These are phyloP conservation scores for Aspergillus biplanus DNA, from an alignment of 495 filamentous ascomycete species.

Conservation along the genomic window DNA sequence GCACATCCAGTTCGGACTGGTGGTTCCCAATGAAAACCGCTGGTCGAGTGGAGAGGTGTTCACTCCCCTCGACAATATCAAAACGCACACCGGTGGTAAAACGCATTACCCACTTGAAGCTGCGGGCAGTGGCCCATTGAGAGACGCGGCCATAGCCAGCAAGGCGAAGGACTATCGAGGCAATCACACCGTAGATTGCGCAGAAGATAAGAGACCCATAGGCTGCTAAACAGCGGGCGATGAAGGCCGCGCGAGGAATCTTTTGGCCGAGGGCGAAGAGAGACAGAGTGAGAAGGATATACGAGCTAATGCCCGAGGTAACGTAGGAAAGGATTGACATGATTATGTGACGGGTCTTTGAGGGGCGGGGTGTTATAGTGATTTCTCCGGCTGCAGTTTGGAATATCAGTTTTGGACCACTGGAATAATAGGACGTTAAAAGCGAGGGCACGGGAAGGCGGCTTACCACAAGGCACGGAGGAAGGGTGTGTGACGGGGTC, in stretches of 20 bases:
- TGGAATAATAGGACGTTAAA: neutral
- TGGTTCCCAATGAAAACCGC: slow-evolving; percentile 94
- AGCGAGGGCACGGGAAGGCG: neutral
- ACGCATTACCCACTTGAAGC: slow-evolving; percentile 82
- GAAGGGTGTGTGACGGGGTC: slow-evolving; percentile 22
- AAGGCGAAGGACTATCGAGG: slow-evolving; percentile 70
- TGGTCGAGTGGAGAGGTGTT: slow-evolving; percentile 70
- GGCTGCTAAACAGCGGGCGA: slow-evolving; percentile 70
- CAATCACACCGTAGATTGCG: slow-evolving; percentile 78
- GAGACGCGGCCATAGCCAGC: slow-evolving; percentile 72
- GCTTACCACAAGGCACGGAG: slow-evolving; percentile 13
- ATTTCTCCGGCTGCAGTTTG: neutral
- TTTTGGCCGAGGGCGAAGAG: slow-evolving; percentile 61
- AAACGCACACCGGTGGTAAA: slow-evolving; percentile 79
- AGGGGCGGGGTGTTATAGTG: neutral
- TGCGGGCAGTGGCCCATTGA: slow-evolving; percentile 82
- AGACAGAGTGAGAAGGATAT: slow-evolving; percentile 55
- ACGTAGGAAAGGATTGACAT: slow-evolving; percentile 53
- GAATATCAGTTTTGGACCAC: neutral
- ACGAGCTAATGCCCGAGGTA: slow-evolving; percentile 56
- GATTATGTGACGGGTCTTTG: slow-evolving; percentile 9
- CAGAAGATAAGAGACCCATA: slow-evolving; percentile 66
- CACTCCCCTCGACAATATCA: slow-evolving; percentile 67
- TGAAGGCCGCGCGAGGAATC: slow-evolving; percentile 64
- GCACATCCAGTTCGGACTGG: slow-evolving; percentile 91